A percentile compares a stretch with the other conserved stretches of the same genome.
phyloP scores from a whole-genome alignment of 768 basidiomycete species.

The Kondoa subrosea region DNA sequence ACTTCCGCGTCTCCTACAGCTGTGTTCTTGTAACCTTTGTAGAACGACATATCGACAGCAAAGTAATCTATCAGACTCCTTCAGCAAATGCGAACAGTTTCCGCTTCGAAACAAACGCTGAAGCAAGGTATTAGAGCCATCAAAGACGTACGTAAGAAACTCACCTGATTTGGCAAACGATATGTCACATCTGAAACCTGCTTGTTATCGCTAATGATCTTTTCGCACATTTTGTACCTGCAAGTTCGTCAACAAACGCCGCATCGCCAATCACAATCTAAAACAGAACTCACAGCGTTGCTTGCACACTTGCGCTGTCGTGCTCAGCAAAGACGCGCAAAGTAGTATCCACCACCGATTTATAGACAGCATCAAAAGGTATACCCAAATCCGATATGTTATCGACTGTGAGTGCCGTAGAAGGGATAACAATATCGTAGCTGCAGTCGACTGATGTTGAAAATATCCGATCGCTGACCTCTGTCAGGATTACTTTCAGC shows the following conservation, averaged over 20 bases:
- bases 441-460: conserved; percentile 64
- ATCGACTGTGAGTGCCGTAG: conserved; percentile 37
- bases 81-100: background rate
- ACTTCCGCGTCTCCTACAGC: conserved; percentile 54
- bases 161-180: conserved; percentile 50
- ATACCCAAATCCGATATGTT: conserved; percentile 31
- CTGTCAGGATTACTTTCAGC: conserved; percentile 47
- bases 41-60: conserved; percentile 58
- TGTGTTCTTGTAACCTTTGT: conserved; percentile 39
- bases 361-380: conserved; percentile 43
- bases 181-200: conserved; percentile 50
- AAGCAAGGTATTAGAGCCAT: background rate
- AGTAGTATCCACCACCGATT: conserved; percentile 46
- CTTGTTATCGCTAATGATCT: conserved; percentile 50
- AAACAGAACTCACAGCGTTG: conserved; percentile 27
- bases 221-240: conserved; percentile 61
- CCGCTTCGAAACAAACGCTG: background rate
- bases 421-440: conserved; percentile 30
- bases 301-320: conserved; percentile 83
- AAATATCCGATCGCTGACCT: conserved; percentile 77
- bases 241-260: background rate
- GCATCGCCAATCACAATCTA: conserved; percentile 3
- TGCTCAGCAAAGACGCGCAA: conserved; percentile 69
- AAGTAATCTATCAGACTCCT: conserved; percentile 58
- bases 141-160: background rate